These are phyloP conservation scores for Insectozyma bohioensis DNA, from an alignment of 1,139 yeast species.

Conservation along the genomic window DNA sequence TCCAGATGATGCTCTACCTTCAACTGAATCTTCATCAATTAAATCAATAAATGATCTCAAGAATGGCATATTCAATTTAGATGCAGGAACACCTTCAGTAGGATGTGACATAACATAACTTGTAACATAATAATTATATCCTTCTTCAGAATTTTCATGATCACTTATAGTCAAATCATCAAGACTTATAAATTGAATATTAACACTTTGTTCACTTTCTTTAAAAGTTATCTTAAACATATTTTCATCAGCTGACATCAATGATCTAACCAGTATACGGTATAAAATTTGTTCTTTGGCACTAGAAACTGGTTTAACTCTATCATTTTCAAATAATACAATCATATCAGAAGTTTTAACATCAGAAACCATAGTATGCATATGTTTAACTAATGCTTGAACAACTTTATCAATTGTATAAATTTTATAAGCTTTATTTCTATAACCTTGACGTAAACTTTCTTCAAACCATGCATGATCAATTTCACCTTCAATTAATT, in stretches of 20 bases:
- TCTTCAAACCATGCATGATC: slow-evolving; percentile 98
- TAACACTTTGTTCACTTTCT: slow-evolving; percentile 51
- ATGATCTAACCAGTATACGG: slow-evolving; percentile 81
- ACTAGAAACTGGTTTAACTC: slow-evolving; percentile 60
- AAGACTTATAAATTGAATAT: slow-evolving; percentile 79
- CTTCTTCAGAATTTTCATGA: slow-evolving; percentile 70
- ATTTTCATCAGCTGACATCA: slow-evolving; percentile 83
- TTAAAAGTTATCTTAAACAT: slow-evolving; percentile 85
- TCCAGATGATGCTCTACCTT: slow-evolving; percentile 69
- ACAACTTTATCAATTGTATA: slow-evolving; percentile 93
- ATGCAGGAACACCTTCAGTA: slow-evolving; percentile 94
- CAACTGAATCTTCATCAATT: slow-evolving; percentile 60
- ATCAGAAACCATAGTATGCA: slow-evolving; percentile 78
- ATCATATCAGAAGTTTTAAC: slow-evolving; percentile 80
- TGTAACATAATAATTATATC: slow-evolving; percentile 90
- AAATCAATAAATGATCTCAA: slow-evolving; percentile 59
- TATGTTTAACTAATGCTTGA: slow-evolving; percentile 85
- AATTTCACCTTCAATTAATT: slow-evolving; percentile 82
- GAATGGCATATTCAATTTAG: slow-evolving; percentile 72
- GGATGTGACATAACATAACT: slow-evolving; percentile 94
- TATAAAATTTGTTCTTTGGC: slow-evolving; percentile 88
- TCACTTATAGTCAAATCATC: slow-evolving; percentile 87
- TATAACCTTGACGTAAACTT: slow-evolving; percentile 89
- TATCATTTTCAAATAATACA: slow-evolving; percentile 77
- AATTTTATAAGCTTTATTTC: slow-evolving; percentile 87